A percentile compares a stretch with the other conserved stretches of the same genome.
Conservation (phyloP, 768 basidiomycete species). For the Hygrophorus pudorinus region DNA sequence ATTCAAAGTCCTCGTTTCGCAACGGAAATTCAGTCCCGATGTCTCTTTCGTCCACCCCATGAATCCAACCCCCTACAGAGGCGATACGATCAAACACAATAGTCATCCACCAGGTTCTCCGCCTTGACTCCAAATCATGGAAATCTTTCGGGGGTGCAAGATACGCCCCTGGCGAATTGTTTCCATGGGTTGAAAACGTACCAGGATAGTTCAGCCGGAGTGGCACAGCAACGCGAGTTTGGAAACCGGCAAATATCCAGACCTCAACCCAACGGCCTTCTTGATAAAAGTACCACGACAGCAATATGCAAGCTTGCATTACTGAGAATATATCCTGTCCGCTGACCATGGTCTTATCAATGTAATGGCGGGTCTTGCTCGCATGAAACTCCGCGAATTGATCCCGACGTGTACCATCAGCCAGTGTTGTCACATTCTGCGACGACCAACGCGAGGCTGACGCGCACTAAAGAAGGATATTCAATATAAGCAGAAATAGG, state of each 20-base stretch:
- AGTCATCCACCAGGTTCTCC: constrained; percentile 89
- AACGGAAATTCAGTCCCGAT: constrained; percentile 78
- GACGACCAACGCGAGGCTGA: constrained; percentile 79
- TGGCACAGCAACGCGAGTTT: constrained; percentile 73
- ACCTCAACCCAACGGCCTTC: constrained; percentile 88
- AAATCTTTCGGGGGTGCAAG: constrained; percentile 69
- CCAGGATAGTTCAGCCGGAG: constrained; percentile 81
- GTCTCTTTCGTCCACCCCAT: constrained; percentile 76
- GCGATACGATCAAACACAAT: constrained; percentile 78
- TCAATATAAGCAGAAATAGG: constrained; percentile 11
- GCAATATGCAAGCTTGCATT: constrained; percentile 76
- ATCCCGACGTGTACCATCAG: constrained; percentile 73
- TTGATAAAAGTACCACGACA: constrained; percentile 88
- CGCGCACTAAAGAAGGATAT: constrained; percentile 45
- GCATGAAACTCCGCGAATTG: constrained; percentile 84
- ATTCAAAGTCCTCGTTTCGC: constrained; percentile 65
- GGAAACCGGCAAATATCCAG: constrained; percentile 84
- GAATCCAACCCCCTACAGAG: constrained; percentile 78
- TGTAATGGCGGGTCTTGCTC: constrained; percentile 77
- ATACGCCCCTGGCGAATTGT: constrained; percentile 67
- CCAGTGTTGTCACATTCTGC: constrained; percentile 51
- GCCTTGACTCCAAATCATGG: constrained; percentile 65
- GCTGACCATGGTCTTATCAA: constrained; percentile 84
- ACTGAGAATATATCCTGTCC: constrained; percentile 82
- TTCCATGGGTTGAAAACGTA: constrained; percentile 62